Evolutionary conservation across 2,329 filamentous ascomycete species (phyloP).

Genomic region (Endothia cerciana): DNA sequence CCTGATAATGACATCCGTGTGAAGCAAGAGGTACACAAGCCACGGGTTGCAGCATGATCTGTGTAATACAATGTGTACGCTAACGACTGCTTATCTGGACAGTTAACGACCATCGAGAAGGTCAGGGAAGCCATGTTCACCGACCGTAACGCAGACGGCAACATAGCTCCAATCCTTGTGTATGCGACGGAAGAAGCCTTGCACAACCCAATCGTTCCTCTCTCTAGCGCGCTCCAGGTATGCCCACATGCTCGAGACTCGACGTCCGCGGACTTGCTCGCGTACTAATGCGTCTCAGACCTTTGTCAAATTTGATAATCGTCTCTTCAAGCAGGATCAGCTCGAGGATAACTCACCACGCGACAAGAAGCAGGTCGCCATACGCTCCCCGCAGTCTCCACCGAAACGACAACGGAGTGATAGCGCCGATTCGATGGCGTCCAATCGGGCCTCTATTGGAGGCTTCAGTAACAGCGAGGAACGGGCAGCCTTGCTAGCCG

Average conservation of each 20-base stretch:
- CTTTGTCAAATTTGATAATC: conserved; percentile 42
- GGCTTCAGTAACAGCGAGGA: conserved; percentile 26
- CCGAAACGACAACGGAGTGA: conserved; percentile 25
- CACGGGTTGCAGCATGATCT: background rate
- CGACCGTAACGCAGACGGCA: conserved; percentile 25
- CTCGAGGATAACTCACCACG: conserved; percentile 34
- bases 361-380: conserved; percentile 34
- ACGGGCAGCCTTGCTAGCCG: conserved; percentile 18
- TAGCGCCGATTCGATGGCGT: conserved; percentile 28
- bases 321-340: conserved; percentile 40
- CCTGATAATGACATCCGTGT: conserved; percentile 29
- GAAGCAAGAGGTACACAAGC: conserved; percentile 29
- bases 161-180: conserved; percentile 35
- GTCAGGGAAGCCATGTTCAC: conserved; percentile 32
- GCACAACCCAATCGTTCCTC: conserved; percentile 29
- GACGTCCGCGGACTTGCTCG: background rate
- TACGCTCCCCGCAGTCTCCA: conserved; percentile 16
- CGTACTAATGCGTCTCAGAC: conserved; percentile 28
- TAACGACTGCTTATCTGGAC: background rate
- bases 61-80: background rate
- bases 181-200: conserved; percentile 39
- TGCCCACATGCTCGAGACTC: background rate
- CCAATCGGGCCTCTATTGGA: conserved; percentile 28
- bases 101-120: conserved; percentile 31
- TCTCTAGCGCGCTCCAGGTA: conserved; percentile 36